A percentile compares a stretch with the other conserved stretches of the same genome.
Conservation (phyloP, 176 grass and related monocot species). For the Ensete ventricosum region DNA sequence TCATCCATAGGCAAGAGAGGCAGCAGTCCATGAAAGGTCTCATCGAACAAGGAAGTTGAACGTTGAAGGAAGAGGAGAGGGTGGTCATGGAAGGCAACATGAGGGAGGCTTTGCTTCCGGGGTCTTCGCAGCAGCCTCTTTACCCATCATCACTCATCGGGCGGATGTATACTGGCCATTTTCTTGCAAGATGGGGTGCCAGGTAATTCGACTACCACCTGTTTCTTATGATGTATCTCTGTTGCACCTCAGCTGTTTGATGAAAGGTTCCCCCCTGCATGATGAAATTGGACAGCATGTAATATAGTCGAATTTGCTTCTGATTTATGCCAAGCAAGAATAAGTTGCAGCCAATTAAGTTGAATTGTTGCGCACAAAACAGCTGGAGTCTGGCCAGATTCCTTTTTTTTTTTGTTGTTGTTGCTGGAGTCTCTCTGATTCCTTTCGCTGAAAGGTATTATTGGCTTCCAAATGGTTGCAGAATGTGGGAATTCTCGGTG, state of each 20-base stretch:
- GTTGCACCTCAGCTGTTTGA: background rate
- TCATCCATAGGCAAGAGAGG: no score
- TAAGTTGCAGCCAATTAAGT: background rate
- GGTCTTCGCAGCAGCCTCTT: background rate
- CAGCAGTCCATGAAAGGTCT: no score
- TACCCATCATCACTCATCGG: slow-evolving; percentile 32
- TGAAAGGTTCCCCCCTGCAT: background rate
- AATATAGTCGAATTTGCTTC: background rate
- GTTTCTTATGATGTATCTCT: background rate
- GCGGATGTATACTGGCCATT: slow-evolving; percentile 70
- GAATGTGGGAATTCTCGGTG: slow-evolving; percentile 97
- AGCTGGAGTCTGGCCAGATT: no score
- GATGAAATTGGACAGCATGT: background rate
- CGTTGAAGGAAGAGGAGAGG: background rate
- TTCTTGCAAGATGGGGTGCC: slow-evolving; percentile 74
- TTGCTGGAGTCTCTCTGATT: background rate
- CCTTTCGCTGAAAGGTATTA: background rate
- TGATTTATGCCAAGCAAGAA: background rate
- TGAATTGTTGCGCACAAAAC: background rate
- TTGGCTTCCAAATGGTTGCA: slow-evolving; percentile 14
- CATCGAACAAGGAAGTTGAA: background rate
- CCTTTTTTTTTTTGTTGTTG: no score
- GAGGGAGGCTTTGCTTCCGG: slow-evolving; percentile 24
- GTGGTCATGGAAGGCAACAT: background rate
- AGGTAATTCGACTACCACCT: slow-evolving; percentile 27